These are phyloP conservation scores for Xylona heveae DNA, from an alignment of 495 filamentous ascomycete genomes.

Conservation along the genomic window DNA sequence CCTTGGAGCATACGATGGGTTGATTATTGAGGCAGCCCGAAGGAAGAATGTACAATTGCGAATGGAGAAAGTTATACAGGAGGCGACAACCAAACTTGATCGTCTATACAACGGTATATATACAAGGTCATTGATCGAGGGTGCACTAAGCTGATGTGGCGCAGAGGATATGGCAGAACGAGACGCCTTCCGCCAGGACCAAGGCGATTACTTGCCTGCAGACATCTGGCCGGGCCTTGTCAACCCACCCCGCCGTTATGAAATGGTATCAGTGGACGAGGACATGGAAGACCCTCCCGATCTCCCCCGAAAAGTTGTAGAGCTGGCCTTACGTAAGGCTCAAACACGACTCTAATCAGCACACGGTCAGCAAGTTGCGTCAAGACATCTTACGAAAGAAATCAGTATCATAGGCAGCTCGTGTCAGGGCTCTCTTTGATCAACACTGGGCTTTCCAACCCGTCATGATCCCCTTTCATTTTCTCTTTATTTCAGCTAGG, in stretches of 20 bases:
- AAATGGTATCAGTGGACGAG: constrained; percentile 21
- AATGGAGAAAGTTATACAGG: constrained; percentile 49
- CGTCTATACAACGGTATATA: constrained; percentile 31
- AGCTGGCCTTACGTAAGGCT: constrained; percentile 21
- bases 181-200: constrained; percentile 58
- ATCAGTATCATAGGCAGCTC: no score
- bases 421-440: no score
- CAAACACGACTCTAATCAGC: neutral
- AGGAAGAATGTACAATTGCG: constrained; percentile 47
- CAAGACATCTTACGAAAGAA: no score
- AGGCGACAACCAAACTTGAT: constrained; percentile 53
- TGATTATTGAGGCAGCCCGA: constrained; percentile 64
- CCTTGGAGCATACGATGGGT: constrained; percentile 56
- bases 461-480: no score
- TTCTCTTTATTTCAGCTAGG: no score
- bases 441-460: no score
- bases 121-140: constrained; percentile 20
- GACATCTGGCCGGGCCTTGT: constrained; percentile 74
- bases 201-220: constrained; percentile 67
- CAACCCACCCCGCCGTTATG: constrained; percentile 33
- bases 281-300: constrained; percentile 25
- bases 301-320: constrained; percentile 30
- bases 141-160: neutral
- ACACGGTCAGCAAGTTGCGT: neutral
- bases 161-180: constrained; percentile 42